phyloP scores from a whole-genome alignment of 345 rosid species.

The Dovyalis caffra region DNA sequence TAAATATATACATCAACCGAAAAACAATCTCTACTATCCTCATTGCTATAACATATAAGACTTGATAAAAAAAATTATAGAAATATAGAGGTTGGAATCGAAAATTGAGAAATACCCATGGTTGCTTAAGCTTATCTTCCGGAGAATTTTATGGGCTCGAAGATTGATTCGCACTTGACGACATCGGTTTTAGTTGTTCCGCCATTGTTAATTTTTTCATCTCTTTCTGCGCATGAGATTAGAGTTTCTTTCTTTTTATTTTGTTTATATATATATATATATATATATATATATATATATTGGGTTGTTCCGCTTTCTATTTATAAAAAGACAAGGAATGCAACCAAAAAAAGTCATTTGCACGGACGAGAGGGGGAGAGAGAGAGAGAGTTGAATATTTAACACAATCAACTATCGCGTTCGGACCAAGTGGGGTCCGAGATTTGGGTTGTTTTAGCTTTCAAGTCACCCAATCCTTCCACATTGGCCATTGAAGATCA shows the following conservation, averaged over 20 bases:
- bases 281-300: too few species aligned
- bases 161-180: slow-evolving; percentile 4
- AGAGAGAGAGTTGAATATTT: not conserved
- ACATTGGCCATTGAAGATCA: slow-evolving; percentile 33
- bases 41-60: too few species aligned
- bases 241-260: not conserved
- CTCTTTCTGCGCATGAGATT: not conserved
- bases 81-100: not conserved
- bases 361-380: too few species aligned
- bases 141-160: slow-evolving; percentile 4
- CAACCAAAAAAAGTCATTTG: slow-evolving; percentile 11
- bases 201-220: not conserved
- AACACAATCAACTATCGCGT: slow-evolving; percentile 1
- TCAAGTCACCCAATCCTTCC: slow-evolving; percentile 27
- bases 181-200: not conserved
- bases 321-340: slow-evolving; percentile 26
- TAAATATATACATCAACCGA: too few species aligned
- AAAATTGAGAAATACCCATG: not conserved
- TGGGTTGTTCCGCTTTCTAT: too few species aligned
- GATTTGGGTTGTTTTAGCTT: too few species aligned
- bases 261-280: too few species aligned
- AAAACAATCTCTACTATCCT: too few species aligned
- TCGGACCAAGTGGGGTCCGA: slow-evolving; percentile 34
- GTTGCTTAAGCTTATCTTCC: slow-evolving; percentile 1
- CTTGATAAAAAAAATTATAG: not conserved